Evolutionary conservation across 805 yeast species (phyloP).

Genomic region (Barnettozyma populi): DNA sequence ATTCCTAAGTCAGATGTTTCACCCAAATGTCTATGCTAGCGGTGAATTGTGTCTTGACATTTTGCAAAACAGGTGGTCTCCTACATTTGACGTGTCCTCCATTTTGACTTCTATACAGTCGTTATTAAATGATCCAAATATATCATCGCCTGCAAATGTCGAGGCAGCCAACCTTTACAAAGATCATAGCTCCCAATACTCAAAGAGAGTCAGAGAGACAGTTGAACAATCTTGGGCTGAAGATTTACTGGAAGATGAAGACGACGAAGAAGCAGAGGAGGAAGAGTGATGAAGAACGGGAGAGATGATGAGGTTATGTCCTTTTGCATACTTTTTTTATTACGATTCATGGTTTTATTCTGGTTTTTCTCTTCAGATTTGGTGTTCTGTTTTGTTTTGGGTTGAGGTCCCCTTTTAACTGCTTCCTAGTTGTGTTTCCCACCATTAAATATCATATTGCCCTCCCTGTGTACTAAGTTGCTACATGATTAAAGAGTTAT

Average conservation of each 20-base stretch:
- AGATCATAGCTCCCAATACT: constrained; percentile 91
- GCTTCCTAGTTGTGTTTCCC: neutral
- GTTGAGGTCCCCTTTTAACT: neutral
- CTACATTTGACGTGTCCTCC: constrained; percentile 95
- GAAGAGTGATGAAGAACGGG: constrained; percentile 29
- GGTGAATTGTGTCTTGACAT: constrained; percentile 96
- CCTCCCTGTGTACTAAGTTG: neutral
- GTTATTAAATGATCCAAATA: constrained; percentile 91
- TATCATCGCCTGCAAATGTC: constrained; percentile 93
- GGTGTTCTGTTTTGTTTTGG: neutral
- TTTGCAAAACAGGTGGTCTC: constrained; percentile 96
- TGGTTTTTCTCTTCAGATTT: neutral
- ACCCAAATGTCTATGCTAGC: constrained; percentile 92
- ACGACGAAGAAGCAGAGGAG: constrained; percentile 31
- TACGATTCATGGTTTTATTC: neutral
- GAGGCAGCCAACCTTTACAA: constrained; percentile 95
- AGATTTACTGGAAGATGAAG: constrained; percentile 58
- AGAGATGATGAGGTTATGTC: neutral
- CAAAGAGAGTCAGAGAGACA: constrained; percentile 86
- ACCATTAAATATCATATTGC: neutral
- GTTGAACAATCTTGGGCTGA: constrained; percentile 95
- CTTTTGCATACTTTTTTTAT: neutral
- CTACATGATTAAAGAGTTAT: neutral
- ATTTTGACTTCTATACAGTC: constrained; percentile 91
- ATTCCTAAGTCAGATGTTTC: constrained; percentile 92